Evolutionary conservation across 352 stramenopile species (phyloP), one percentile per base, ranked within the genome.

Genomic region (Pseudoperonospora humuli): DNA sequence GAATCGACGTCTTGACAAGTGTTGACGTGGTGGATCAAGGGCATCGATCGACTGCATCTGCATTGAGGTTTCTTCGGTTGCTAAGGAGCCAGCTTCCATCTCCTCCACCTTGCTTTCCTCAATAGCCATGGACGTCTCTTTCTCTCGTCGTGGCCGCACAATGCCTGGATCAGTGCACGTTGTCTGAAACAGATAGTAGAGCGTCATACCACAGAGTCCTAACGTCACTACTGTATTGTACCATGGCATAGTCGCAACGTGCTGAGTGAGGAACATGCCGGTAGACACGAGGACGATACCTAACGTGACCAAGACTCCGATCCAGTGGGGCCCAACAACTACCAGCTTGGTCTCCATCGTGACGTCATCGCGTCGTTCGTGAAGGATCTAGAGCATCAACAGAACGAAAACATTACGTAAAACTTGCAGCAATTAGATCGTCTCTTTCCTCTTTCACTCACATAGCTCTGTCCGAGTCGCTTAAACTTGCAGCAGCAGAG

Each of bases 161-260:
- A 90, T 90, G 2, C 79, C 78, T 1, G 81, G 81, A 35, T 93
- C 76, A 15, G 50, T 75, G 41, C 69, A 89, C n/a, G 75, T 72
- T 11, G 78, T 86, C 34, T 72, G 50, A 45, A 75, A 86, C 8
- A 90, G 54, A 59, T 81, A 86, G 47, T 81, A 86, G 28, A 77
- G 55, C 46, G 77, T 88, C 38, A 64, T 28, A 6, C 15, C 18
- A 42, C 65, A 88, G 32, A 87, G 70, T 21, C 20, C 49, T 14
- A 86, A 49, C n/a, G 70, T 86, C 33, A 80, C 51, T 6, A 71
- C 15, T 33, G 72, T 75, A 54, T 82, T 75, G 39, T 76, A 66
- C 65, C 61, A 82, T 21, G 70, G 51, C 41, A 83, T 65, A 1
- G 34, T 39, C 13, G 33, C 19, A 39, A 69, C 74, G 24, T 87